Conservation (phyloP, 768 basidiomycete genomes). For the Hortiboletus campestris region DNA sequence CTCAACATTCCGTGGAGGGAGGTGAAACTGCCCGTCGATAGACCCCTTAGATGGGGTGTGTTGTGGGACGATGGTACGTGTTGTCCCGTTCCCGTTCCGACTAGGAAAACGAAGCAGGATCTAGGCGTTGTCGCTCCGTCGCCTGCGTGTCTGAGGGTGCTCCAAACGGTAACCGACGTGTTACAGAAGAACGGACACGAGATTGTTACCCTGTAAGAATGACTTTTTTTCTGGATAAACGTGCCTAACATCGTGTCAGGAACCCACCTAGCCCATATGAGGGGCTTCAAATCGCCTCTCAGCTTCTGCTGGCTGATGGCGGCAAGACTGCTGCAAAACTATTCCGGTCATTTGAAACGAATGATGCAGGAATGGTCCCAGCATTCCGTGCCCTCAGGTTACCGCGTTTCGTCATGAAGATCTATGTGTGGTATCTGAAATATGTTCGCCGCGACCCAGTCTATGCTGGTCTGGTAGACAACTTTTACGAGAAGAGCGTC, state of each 20-base stretch:
- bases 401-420: constrained; percentile 43
- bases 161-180: constrained; percentile 43
- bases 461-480: constrained; percentile 53
- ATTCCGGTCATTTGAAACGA: constrained; percentile 42
- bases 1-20: constrained; percentile 36
- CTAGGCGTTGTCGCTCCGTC: constrained; percentile 57
- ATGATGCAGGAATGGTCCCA: constrained; percentile 47
- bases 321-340: constrained; percentile 38
- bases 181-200: constrained; percentile 48
- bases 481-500: constrained; percentile 47
- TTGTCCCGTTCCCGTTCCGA: not conserved
- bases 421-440: constrained; percentile 52
- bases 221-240: not conserved
- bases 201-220: constrained; percentile 50
- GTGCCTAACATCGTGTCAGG: constrained; percentile 8
- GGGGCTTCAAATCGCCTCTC: constrained; percentile 50
- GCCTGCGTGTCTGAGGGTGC: constrained; percentile 57
- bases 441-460: constrained; percentile 50
- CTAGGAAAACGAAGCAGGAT: not conserved
- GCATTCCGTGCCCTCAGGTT: constrained; percentile 41
- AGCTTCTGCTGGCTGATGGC: constrained; percentile 51
- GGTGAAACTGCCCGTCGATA: constrained; percentile 44
- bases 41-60: constrained; percentile 58
- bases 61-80: constrained; percentile 59
- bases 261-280: constrained; percentile 48